A percentile compares a stretch with the other conserved stretches of the same genome.
phyloP scores from a whole-genome alignment of 2,329 filamentous ascomycete genomes.

The Rhynchosporium secalis region DNA sequence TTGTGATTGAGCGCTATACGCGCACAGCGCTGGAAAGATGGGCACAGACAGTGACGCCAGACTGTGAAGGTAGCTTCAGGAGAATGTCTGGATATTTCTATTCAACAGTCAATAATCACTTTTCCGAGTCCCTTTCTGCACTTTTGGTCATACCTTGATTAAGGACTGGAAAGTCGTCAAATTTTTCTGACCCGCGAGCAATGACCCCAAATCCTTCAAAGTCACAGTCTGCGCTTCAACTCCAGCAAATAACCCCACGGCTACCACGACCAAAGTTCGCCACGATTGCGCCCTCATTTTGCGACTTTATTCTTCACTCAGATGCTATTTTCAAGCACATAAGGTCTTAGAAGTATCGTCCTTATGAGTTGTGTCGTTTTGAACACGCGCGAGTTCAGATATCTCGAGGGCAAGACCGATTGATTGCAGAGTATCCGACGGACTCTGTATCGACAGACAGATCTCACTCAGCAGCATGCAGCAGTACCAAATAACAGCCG shows the following conservation, averaged over 20 bases:
- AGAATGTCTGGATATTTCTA: slow-evolving; percentile 50
- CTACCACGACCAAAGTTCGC: slow-evolving; percentile 22
- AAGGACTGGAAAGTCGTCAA: slow-evolving; percentile 48
- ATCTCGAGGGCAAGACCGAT: neutral
- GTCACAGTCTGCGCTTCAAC: slow-evolving; percentile 29
- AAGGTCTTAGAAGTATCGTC: too few species aligned
- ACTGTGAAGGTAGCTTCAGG: slow-evolving; percentile 46
- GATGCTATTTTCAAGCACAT: too few species aligned
- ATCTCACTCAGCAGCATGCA: neutral
- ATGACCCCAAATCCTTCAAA: slow-evolving; percentile 42
- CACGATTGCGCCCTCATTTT: slow-evolving; percentile 27
- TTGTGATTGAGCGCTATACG: neutral
- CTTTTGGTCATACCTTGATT: slow-evolving; percentile 43
- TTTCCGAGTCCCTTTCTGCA: neutral
- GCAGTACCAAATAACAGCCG: neutral
- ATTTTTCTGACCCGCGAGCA: slow-evolving; percentile 45
- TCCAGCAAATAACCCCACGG: slow-evolving; percentile 22
- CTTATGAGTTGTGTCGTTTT: too few species aligned
- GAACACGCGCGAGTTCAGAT: slow-evolving; percentile 1
- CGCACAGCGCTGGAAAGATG: neutral
- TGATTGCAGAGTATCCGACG: neutral
- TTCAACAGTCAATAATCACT: slow-evolving; percentile 19
- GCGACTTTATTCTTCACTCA: neutral
- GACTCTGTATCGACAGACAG: slow-evolving; percentile 11
- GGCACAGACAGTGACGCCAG: slow-evolving; percentile 47